Base-by-base conservation (phyloP, 495 filamentous ascomycete species). In the Bryoglossum gracile region DNA sequence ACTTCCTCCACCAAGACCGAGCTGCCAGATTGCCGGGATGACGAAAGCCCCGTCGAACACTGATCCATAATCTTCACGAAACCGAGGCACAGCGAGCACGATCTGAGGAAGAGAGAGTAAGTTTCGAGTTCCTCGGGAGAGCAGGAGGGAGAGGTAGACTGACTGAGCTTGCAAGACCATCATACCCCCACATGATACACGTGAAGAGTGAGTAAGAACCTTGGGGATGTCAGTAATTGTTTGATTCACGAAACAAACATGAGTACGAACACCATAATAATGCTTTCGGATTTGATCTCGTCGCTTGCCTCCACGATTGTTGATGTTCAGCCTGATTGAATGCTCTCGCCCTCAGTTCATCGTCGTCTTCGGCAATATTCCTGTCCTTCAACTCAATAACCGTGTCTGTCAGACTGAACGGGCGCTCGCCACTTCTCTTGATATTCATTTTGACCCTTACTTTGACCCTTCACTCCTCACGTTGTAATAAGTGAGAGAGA, bases 171-270 rank as follows among this genome's bases (percentile, higher is more conserved):
- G 52, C 52, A 3, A 55, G 23, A 0, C 47, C 47, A 35, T 55
- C 53, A 43, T 55, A 51, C 10, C 53, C 53, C 47, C 47, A 55
- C 42, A 55, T 50, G 22, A 55, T 36, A 47, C 47, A 51, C n/a
- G 43, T 55, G 23, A 55, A 55, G 9, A 55, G 22, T 8, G 41
- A 33, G 42, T 55, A 55, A 1, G 8, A 40, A 16, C 52, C 52
- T 55, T 18, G 8, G 9, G 13, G 17, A 24, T 1, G 22, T 36
- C 26, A 44, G 17, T 8, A 13, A 13, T 2, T 16, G 16, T 8
- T 32, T n/a, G 23, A 25, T 22, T 1, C 3, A 8, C 16, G 16
- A 14, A 10, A 11, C 3, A 10, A 38, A 37, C n/a, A 16, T 11
- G 24, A 11, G 8, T 8, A 52, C 49, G 6, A 13, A 52, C 49